These are phyloP conservation scores for Saturnispora diversa DNA, from an alignment of 805 yeast species.

Conservation along the genomic window DNA sequence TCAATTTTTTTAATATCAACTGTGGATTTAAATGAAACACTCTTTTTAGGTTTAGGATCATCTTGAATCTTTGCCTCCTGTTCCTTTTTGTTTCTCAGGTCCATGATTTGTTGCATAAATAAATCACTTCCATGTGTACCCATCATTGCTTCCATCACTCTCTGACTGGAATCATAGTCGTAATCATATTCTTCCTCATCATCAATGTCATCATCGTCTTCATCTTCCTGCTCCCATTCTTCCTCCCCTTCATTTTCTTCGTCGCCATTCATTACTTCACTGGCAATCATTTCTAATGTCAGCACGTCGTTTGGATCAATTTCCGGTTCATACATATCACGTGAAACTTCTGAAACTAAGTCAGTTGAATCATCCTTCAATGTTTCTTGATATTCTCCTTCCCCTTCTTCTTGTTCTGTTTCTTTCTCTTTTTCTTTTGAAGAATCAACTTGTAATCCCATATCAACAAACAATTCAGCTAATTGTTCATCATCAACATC, in stretches of 20 bases:
- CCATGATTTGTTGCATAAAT: constrained; percentile 36
- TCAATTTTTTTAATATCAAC: constrained; percentile 55
- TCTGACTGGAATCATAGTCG: constrained; percentile 13
- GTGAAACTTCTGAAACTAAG: neutral
- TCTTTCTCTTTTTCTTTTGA: neutral
- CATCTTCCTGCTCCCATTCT: constrained; percentile 23
- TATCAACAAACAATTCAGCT: constrained; percentile 28
- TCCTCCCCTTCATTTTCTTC: constrained; percentile 17
- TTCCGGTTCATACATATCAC: constrained; percentile 19
- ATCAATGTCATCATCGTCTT: constrained; percentile 9
- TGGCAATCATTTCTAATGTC: constrained; percentile 48
- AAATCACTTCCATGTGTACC: constrained; percentile 29
- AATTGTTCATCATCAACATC: constrained; percentile 27
- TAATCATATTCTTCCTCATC: constrained; percentile 15
- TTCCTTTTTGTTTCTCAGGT: constrained; percentile 21
- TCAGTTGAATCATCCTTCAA: constrained; percentile 6
- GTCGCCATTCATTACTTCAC: constrained; percentile 30
- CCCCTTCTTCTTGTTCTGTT: neutral
- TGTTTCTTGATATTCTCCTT: neutral
- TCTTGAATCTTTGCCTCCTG: neutral
- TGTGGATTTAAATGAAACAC: constrained; percentile 46
- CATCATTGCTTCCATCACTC: constrained; percentile 13
- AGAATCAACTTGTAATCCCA: constrained; percentile 24
- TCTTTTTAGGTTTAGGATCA: constrained; percentile 28
- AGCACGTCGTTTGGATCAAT: constrained; percentile 40